These are phyloP conservation scores for Odontarrhena argentea DNA, from an alignment of 345 rosid genomes.

Conservation along the genomic window DNA sequence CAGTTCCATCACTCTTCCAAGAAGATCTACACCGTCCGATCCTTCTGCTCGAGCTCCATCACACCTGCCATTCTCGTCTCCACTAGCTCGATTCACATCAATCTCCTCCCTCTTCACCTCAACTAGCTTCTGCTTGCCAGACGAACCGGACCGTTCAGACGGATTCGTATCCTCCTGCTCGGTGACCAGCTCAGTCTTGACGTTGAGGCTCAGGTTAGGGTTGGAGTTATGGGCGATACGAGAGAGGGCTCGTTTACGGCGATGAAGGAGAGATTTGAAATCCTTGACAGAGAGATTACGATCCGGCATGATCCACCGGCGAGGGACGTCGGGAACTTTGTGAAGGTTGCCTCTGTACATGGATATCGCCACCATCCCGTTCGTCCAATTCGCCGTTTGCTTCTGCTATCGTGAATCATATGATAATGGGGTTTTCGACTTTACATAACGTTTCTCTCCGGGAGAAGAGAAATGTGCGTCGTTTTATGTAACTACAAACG, in stretches of 20 bases:
- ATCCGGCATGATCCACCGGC: constrained; percentile 77
- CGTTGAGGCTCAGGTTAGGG: constrained; percentile 32
- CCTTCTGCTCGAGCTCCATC: constrained; percentile 16
- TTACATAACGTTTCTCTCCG: constrained; percentile 23
- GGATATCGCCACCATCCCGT: constrained; percentile 83
- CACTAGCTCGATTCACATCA: constrained; percentile 24
- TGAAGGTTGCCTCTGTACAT: constrained; percentile 92
- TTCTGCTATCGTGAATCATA: constrained; percentile 8
- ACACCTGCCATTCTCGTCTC: constrained; percentile 25
- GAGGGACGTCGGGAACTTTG: constrained; percentile 72
- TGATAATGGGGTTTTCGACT: constrained; percentile 11
- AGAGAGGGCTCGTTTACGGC: constrained; percentile 67
- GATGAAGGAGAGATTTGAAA: constrained; percentile 64
- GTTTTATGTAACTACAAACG: background rate
- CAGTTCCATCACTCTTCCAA: constrained; percentile 17
- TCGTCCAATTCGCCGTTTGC: constrained; percentile 32
- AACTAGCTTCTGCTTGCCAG: constrained; percentile 34
- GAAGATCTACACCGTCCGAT: constrained; percentile 34
- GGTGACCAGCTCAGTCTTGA: constrained; percentile 22
- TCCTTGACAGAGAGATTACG: constrained; percentile 60
- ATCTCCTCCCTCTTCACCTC: constrained; percentile 37
- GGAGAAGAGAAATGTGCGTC: constrained; percentile 20
- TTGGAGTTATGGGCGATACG: constrained; percentile 44
- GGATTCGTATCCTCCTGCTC: constrained; percentile 14
- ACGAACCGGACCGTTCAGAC: constrained; percentile 11